Conservation (phyloP, 805 yeast species). For the Monosporozyma aquatica region DNA sequence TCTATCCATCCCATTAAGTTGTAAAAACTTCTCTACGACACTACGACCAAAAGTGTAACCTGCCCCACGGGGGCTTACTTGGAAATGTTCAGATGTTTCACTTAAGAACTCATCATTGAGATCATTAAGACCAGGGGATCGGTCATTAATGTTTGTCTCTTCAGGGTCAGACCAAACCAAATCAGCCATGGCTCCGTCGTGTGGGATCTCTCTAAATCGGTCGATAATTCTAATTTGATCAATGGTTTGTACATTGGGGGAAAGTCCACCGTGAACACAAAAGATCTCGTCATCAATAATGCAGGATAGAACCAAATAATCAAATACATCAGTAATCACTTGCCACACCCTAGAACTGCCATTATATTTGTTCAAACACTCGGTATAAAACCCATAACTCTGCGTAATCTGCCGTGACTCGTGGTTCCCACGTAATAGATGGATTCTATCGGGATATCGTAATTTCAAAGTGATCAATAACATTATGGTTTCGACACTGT, state of each 20-base stretch:
- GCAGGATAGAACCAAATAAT: slow-evolving; percentile 78
- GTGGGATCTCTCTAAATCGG: slow-evolving; percentile 90
- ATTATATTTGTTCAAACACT: slow-evolving; percentile 85
- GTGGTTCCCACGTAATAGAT: slow-evolving; percentile 86
- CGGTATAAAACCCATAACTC: slow-evolving; percentile 93
- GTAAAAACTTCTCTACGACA: slow-evolving; percentile 79
- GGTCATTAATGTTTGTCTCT: slow-evolving; percentile 51
- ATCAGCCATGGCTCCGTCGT: slow-evolving; percentile 99
- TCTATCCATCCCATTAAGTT: slow-evolving; percentile 67
- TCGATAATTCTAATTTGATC: slow-evolving; percentile 89
- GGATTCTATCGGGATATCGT: slow-evolving; percentile 78
- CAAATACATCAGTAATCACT: slow-evolving; percentile 86
- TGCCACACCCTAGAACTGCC: slow-evolving; percentile 69
- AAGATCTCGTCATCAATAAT: slow-evolving; percentile 84
- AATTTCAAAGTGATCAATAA: slow-evolving; percentile 73
- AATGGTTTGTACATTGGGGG: slow-evolving; percentile 89
- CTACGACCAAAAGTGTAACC: slow-evolving; percentile 93
- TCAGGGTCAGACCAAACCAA: slow-evolving; percentile 98
- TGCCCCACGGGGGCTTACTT: slow-evolving; percentile 91
- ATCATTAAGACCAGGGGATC: slow-evolving; percentile 6
- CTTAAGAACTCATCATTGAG: slow-evolving; percentile 15
- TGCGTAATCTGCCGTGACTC: slow-evolving; percentile 96
- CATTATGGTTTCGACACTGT: slow-evolving; percentile 86
- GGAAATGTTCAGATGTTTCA: slow-evolving; percentile 47
- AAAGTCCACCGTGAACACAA: slow-evolving; percentile 94